Percentiles rank a stretch among this genome's conserved stretches.
phyloP scores from a whole-genome alignment of 352 stramenopile species.

The Globisporangium rhizosaccharum region DNA sequence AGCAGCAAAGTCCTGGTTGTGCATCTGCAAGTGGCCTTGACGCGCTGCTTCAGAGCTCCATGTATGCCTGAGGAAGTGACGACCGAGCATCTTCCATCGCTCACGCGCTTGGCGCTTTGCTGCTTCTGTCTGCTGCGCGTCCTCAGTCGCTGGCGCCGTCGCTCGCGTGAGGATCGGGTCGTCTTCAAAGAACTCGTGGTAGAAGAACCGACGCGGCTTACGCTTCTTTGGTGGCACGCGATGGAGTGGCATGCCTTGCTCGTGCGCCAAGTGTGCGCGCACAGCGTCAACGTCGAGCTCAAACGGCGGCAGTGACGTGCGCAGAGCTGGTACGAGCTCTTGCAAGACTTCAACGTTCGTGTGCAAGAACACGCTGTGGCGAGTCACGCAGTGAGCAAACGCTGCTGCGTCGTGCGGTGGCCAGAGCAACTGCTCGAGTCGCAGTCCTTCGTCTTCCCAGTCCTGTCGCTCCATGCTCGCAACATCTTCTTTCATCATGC shows the following conservation, averaged over 20 bases:
- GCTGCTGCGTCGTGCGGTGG: constrained; percentile 25
- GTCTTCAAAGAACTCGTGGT: constrained; percentile 68
- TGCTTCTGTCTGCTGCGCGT: constrained; percentile 15
- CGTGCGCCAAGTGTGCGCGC: constrained; percentile 17
- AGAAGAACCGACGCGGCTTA: constrained; percentile 54
- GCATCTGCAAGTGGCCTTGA: constrained; percentile 40
- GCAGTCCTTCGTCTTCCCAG: constrained; percentile 40
- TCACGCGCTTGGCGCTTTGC: constrained; percentile 21
- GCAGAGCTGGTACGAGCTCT: constrained; percentile 20
- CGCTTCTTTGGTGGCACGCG: constrained; percentile 36
- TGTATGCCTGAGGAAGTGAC: constrained; percentile 31
- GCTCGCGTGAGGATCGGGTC: constrained; percentile 31
- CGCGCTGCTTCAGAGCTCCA: constrained; percentile 35
- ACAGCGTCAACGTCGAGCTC: constrained; percentile 56
- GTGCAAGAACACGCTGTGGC: constrained; percentile 30
- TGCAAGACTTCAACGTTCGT: constrained; percentile 41
- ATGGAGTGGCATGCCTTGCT: constrained; percentile 27
- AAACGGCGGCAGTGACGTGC: constrained; percentile 24
- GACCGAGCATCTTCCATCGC: constrained; percentile 37
- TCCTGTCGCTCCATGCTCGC: constrained; percentile 37
- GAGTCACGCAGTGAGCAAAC: constrained; percentile 20
- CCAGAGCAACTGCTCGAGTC: constrained; percentile 50
- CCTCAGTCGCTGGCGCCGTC: background rate
- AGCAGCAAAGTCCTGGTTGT: constrained; percentile 28
- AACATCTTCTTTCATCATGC: constrained; percentile 65